Percentiles rank a stretch among this genome's conserved stretches.
Conservation (phyloP, 1,284 basidiomycete species). For the Dichomitus squalens region DNA sequence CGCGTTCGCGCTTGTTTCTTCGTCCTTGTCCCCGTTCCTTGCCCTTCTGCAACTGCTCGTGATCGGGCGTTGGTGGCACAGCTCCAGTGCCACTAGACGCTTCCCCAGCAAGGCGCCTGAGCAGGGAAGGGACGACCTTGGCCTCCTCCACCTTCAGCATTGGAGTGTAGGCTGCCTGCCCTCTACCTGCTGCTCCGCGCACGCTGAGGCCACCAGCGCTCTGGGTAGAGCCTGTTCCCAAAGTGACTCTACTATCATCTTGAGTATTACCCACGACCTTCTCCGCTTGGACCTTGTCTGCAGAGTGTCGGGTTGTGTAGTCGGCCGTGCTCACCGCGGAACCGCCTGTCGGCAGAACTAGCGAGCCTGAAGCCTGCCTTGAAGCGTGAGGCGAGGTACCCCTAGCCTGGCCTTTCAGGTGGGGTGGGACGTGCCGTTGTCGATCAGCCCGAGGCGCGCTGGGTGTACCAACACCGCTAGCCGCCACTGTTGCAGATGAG, state of each 20-base stretch:
- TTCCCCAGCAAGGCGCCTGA: slow-evolving; percentile 41
- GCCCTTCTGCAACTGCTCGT: slow-evolving; percentile 5
- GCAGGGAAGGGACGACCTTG: slow-evolving; percentile 40
- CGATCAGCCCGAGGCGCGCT: slow-evolving; percentile 11
- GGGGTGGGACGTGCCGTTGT: slow-evolving; percentile 6
- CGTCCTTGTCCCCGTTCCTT: slow-evolving; percentile 9
- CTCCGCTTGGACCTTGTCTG: slow-evolving; percentile 38
- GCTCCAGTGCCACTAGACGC: slow-evolving; percentile 6
- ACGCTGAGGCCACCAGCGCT: background rate
- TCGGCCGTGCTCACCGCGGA: slow-evolving; percentile 1
- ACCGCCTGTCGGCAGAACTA: background rate
- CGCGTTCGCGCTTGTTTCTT: slow-evolving; percentile 1
- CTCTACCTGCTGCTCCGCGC: background rate
- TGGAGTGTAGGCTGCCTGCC: background rate
- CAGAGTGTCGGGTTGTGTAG: slow-evolving; percentile 29
- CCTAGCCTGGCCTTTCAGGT: slow-evolving; percentile 6
- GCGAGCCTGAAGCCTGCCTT: background rate
- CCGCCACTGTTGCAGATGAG: slow-evolving; percentile 4
- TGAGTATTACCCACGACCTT: background rate
- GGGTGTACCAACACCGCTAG: slow-evolving; percentile 3
- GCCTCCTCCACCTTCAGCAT: slow-evolving; percentile 21
- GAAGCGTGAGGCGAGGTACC: background rate
- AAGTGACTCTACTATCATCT: background rate
- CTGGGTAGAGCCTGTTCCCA: background rate
- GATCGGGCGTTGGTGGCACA: background rate